phyloP scores from a whole-genome alignment of 2,329 filamentous ascomycete species.

The Verticillium isaacii region DNA sequence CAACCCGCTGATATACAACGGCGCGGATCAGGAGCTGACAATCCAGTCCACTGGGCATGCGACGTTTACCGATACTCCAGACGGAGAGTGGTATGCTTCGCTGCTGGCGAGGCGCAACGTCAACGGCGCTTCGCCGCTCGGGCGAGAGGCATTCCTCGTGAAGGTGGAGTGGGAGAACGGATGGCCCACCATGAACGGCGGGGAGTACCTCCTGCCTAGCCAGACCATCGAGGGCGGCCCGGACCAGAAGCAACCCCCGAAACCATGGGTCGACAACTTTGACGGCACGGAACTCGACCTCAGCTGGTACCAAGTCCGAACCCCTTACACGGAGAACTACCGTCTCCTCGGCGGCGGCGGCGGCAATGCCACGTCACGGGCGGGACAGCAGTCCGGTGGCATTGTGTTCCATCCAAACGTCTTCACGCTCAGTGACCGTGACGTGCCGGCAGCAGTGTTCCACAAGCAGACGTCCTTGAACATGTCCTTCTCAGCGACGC shows the following conservation, averaged over 20 bases:
- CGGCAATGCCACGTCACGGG: constrained; percentile 12
- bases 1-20: constrained; percentile 27
- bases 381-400: constrained; percentile 1
- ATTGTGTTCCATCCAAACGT: constrained; percentile 26
- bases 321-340: constrained; percentile 8
- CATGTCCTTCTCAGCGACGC: constrained; percentile 21
- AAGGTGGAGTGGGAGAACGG: constrained; percentile 16
- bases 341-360: neutral
- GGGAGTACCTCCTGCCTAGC: constrained; percentile 9
- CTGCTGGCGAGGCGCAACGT: constrained; percentile 15
- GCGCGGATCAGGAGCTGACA: constrained; percentile 11
- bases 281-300: neutral
- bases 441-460: constrained; percentile 21
- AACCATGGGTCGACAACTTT: constrained; percentile 6
- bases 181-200: constrained; percentile 18
- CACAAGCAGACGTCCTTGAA: constrained; percentile 24
- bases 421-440: constrained; percentile 20
- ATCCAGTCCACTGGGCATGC: constrained; percentile 16
- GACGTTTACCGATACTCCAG: constrained; percentile 14
- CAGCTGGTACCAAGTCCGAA: constrained; percentile 8
- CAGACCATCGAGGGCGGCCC: constrained; percentile 3
- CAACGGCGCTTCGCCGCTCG: constrained; percentile 11
- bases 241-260: constrained; percentile 1
- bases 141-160: constrained; percentile 17
- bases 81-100: constrained; percentile 17